Conservation (phyloP, 208 protist genomes). For the Crithidia sp. region DNA sequence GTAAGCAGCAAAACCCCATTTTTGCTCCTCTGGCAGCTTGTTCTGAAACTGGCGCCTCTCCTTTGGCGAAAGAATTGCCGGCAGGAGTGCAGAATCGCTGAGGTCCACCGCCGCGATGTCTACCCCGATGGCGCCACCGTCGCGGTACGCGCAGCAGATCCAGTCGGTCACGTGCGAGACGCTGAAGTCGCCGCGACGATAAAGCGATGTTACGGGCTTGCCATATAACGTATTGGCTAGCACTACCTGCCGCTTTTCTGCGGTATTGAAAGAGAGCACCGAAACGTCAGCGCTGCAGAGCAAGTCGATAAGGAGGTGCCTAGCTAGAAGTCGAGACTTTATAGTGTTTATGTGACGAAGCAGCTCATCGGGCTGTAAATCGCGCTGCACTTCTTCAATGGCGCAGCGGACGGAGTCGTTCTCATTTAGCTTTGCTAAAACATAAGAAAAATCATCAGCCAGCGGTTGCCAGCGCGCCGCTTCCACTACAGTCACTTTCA, state of each 20-base stretch:
- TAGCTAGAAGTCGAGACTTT: slow-evolving; percentile 20
- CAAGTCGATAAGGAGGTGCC: slow-evolving; percentile 15
- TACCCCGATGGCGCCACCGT: slow-evolving; percentile 21
- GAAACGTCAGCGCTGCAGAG: not conserved
- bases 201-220: slow-evolving; percentile 14
- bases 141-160: slow-evolving; percentile 23
- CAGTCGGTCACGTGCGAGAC: slow-evolving; percentile 34
- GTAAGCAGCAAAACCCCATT: slow-evolving; percentile 18
- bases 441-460: not conserved
- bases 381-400: slow-evolving; percentile 14
- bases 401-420: slow-evolving; percentile 19
- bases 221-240: slow-evolving; percentile 6
- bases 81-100: not conserved
- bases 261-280: not conserved
- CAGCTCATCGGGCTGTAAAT: not conserved
- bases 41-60: not conserved
- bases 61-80: not conserved
- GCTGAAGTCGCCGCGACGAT: slow-evolving; percentile 17
- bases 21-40: not conserved
- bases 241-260: slow-evolving; percentile 4
- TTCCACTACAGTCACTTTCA: slow-evolving; percentile 7
- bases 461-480: slow-evolving; percentile 16
- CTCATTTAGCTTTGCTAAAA: not conserved
- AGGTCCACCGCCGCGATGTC: slow-evolving; percentile 21
- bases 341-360: not conserved